phyloP scores from a whole-genome alignment of 2,329 filamentous ascomycete species.

The Penicillium sumatraense region DNA sequence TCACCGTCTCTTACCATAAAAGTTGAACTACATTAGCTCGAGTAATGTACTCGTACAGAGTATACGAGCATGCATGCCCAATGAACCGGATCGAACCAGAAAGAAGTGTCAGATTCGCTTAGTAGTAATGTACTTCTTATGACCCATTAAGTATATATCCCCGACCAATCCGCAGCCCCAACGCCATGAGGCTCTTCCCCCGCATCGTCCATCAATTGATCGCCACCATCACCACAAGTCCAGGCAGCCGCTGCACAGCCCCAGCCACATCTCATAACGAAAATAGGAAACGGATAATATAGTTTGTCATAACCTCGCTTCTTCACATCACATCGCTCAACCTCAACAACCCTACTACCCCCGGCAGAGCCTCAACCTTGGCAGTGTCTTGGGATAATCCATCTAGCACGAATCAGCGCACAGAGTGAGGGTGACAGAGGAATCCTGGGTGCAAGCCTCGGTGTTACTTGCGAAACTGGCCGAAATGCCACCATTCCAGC shows the following conservation, averaged over 20 bases:
- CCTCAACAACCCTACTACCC: no score
- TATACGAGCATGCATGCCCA: not conserved
- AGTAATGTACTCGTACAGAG: no score
- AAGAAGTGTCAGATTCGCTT: not conserved
- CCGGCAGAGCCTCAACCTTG: not conserved
- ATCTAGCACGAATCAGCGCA: constrained; percentile 33
- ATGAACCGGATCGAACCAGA: not conserved
- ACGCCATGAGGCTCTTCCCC: constrained; percentile 12
- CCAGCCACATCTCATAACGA: not conserved
- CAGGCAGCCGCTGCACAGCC: not conserved
- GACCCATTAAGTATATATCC: constrained; percentile 1
- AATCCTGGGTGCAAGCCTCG: not conserved
- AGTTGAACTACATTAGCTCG: no score
- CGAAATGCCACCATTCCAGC: not conserved
- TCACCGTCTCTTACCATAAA: no score
- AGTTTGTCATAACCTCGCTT: not conserved
- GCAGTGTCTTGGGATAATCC: not conserved
- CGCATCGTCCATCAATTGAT: not conserved
- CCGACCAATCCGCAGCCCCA: not conserved
- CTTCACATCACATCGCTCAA: not conserved
- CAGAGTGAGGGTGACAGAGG: constrained; percentile 35
- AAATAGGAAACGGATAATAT: not conserved
- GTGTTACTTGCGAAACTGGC: constrained; percentile 1
- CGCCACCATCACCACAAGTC: not conserved
- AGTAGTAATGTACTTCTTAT: no score